These are phyloP conservation scores for Saposhnikovia divaricata DNA, from an alignment of 129 eudicot species.

Conservation along the genomic window DNA sequence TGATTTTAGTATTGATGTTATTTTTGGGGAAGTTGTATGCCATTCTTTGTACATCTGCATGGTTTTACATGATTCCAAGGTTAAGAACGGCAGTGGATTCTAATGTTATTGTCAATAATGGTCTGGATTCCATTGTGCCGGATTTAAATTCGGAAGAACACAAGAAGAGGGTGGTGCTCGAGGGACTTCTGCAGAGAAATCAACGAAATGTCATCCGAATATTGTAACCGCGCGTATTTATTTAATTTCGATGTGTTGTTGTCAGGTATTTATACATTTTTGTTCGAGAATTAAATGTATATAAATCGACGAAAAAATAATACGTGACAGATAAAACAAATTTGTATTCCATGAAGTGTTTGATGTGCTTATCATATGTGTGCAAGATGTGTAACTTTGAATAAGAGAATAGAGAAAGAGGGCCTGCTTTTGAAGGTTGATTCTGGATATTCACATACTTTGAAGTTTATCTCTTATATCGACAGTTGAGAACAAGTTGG, in stretches of 20 bases:
- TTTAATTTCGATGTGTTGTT: background rate
- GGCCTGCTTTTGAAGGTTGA: background rate
- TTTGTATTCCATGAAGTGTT: background rate
- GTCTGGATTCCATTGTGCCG: background rate
- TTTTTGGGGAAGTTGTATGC: constrained; percentile 63
- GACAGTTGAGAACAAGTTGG: constrained; percentile 9
- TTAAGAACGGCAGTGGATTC: constrained; percentile 10
- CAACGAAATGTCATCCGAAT: constrained; percentile 21
- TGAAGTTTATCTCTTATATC: background rate
- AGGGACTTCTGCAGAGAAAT: constrained; percentile 53
- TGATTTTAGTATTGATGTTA: constrained; percentile 35
- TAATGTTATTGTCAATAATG: background rate
- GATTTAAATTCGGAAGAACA: constrained; percentile 25
- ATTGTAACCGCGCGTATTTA: background rate
- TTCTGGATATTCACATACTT: background rate
- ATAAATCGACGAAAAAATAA: background rate
- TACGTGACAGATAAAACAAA: constrained; percentile 1
- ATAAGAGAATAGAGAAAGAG: background rate
- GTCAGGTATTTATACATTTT: background rate
- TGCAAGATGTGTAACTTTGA: background rate
- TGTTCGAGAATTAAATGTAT: background rate
- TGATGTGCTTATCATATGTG: background rate
- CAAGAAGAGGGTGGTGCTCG: constrained; percentile 49
- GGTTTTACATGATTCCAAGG: constrained; percentile 44
- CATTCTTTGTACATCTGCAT: constrained; percentile 54